phyloP scores from a whole-genome alignment of 768 basidiomycete genomes.

The Ramaria sp. region DNA sequence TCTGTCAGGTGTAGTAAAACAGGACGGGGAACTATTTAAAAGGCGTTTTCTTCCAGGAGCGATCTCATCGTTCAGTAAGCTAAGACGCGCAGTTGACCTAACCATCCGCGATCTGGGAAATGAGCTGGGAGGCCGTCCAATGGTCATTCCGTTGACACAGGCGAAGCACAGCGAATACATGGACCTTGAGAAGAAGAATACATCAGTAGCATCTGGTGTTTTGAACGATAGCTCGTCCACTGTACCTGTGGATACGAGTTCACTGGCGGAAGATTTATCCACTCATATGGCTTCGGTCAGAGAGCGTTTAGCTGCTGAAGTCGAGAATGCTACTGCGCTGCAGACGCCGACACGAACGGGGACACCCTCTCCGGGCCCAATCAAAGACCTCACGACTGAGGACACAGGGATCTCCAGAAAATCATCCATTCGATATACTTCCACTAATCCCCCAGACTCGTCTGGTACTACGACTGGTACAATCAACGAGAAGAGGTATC shows the following conservation, averaged over 20 bases:
- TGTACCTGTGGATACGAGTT: background rate
- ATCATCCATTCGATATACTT: background rate
- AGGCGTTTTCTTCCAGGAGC: slow-evolving; percentile 13
- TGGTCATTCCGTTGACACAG: slow-evolving; percentile 6
- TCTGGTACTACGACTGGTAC: background rate
- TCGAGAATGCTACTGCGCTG: background rate
- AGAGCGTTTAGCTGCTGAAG: background rate
- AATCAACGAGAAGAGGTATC: background rate
- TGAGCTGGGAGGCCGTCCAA: slow-evolving; percentile 10
- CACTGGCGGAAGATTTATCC: background rate
- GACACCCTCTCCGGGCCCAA: background rate
- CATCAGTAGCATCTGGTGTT: no score
- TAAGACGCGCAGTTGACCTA: slow-evolving; percentile 13
- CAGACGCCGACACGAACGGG: background rate
- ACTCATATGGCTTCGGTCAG: background rate
- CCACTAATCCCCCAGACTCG: background rate
- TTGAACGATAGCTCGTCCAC: background rate
- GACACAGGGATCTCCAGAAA: no score
- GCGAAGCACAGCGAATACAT: slow-evolving; percentile 12
- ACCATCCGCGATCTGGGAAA: slow-evolving; percentile 13
- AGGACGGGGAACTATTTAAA: slow-evolving; percentile 14
- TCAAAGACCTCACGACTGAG: background rate
- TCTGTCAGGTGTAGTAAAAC: slow-evolving; percentile 11
- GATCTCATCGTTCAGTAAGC: slow-evolving; percentile 10
- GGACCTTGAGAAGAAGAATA: slow-evolving; percentile 7